Base-by-base conservation (phyloP, 768 basidiomycete genomes). In the Trametes coccinea region DNA sequence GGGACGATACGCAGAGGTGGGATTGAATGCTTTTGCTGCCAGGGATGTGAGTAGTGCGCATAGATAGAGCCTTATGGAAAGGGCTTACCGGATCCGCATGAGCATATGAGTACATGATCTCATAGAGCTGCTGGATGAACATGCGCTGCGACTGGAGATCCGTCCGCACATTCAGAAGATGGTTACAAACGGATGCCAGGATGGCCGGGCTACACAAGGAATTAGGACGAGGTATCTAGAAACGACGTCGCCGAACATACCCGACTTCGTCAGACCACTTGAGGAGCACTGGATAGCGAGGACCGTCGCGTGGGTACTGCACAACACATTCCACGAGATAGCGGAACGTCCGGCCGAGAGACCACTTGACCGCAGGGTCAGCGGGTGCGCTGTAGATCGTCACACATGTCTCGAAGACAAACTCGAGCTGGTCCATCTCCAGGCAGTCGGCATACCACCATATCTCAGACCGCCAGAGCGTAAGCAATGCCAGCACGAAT, bases 341-440 rank as follows among this genome's bases (percentile, higher is more conserved):
- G 8, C 81, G 76, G 63, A 87, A 78, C 49, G 82, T 80, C 31
- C 77, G 74, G 4, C 86, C 80, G 2, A 79, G 75, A 7, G 86
- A 83, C 17, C 87, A 79, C 72, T 90, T 90, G 43, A 90, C 80
- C 1, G 84, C 81, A 8, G 80, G 79, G 64, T 92, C 89, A 13
- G 82, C 71, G n/a, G 81, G 79, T 1, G 84, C 78, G 59, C 83
- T 84, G 84, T 87, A 90, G 4, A 90, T 66, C 61, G 80, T 80
- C 31, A 83, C 75, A 16, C 77, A 75, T 40, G 77, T 72, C 27
- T 77, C 71, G 27, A 80, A 70, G 84, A 84, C 87, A 9, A 75
- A 70, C 0, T 78, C 73, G 27, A 81, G 71, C 9, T 82, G 78
- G 2, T 73, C 70, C 2, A 75, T 67, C 0, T 73, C 74, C 34